Base-by-base conservation (phyloP, 352 stramenopile species). In the Pythium brachiatum region DNA sequence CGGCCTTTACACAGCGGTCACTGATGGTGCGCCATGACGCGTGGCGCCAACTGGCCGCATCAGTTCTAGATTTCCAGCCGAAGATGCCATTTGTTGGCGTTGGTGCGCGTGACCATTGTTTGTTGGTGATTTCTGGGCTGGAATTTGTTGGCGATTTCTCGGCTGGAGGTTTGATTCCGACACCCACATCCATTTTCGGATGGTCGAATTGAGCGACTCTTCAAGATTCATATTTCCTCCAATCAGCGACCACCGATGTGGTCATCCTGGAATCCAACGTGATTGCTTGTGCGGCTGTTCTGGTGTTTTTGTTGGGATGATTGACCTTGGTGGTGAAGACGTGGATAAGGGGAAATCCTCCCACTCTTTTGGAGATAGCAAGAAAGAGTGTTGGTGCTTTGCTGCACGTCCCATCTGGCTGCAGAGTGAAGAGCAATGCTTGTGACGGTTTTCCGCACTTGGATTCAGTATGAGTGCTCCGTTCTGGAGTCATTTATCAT, bases 11-110 rank as follows among this genome's bases (percentile, higher is more conserved):
- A 41, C 34, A 41, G 12, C 34, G 18, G 34, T 41, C 34, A 13
- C 34, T n/a, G n/a, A n/a, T n/a, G n/a, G n/a, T n/a, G n/a, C n/a
- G n/a, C n/a, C n/a, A 41, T 41, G 34, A 41, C 34, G 34, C 34
- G 12, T 27, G 27, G 20, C n/a, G 7, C n/a, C 34, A 26, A 23
- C 48, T 59, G 38, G 29, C 54, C 29, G 39, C 60, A 66, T 66
- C 51, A 66, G 60, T 66, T 66, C 60, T 47, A 20, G 7, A 2
- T 12, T 60, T 50, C 60, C 60, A 66, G 52, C 60, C 60, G 60
- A 26, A 7, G 1, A 25, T 16, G 13, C n/a, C 2, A 53, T 50
- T 56, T 63, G 55, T n/a, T n/a, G n/a, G n/a, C n/a, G n/a, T n/a
- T n/a, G n/a, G n/a, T n/a, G n/a, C n/a, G n/a, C n/a, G n/a, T n/a